Base-by-base conservation (phyloP, 176 grass and related monocot genomes). In the Oryza nivara region DNA sequence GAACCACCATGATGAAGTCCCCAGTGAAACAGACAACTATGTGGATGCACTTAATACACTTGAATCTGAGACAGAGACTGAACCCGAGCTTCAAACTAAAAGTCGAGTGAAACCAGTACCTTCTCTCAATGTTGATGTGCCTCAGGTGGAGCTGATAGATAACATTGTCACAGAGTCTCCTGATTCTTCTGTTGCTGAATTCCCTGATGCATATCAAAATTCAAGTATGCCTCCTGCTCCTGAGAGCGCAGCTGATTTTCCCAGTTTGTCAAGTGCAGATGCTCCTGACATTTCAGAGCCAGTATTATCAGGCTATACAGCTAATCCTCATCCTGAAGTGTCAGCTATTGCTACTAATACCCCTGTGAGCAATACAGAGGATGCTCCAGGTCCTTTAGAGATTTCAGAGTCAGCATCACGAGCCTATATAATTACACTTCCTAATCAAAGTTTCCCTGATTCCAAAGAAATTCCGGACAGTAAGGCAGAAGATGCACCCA, bases 31-130 rank as follows among this genome's bases (percentile, higher is more conserved):
- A 65, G 96, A 99, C 30, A 96, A 92, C 81, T 99, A 96, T 79
- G 75, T 96, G 79, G 96, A 99, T 91, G 96, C 96, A 86, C 86
- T 93, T 40, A 96, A 94, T 44, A 99, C 88, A 46, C 77, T 96
- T 76, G 96, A 99, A 84, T 96, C 93, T 35, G 96, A 99, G 86
- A 88, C 93, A 83, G 93, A 99, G 77, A 90, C 89, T 44, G 96
- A 99, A 84, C 19, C 46, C 70, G 96, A 91, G 45, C 88, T 66
- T 79, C 77, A 80, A 86, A 92, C 85, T 41, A 95, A 98, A 82
- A 84, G 64, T 60, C 89, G 69, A 80, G 80, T 90, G 60, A 79
- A 49, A 17, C 28, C 81, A 67, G 51, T 74, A 36, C 70, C 80
- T 83, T 79, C 85, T 71, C 87, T 71, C 30, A 80, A 76, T 46